Conservation (phyloP, 2,329 filamentous ascomycete genomes). For the Blastomyces parvus region DNA sequence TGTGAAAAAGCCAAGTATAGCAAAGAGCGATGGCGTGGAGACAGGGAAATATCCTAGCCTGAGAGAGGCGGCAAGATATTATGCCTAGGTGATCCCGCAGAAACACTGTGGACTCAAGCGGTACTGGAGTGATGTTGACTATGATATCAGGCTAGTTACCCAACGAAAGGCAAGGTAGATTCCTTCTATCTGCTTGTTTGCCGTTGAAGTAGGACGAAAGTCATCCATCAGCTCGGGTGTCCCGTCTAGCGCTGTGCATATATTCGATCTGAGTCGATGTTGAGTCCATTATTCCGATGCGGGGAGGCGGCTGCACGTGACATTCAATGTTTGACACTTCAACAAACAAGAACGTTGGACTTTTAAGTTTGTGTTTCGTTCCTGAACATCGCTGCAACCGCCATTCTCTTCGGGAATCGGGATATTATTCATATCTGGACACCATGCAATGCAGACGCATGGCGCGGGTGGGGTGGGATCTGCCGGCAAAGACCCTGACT, state of each 20-base stretch:
- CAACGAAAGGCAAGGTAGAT: not conserved
- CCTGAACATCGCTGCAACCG: not conserved
- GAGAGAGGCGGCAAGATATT: not conserved
- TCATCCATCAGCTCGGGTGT: not conserved
- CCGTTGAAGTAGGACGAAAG: too few relatives aligned
- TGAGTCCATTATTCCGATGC: too few relatives aligned
- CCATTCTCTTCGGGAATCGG: not conserved
- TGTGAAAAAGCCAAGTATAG: not conserved
- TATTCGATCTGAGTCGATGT: too few relatives aligned
- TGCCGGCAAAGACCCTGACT: not conserved
- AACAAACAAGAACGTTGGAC: too few relatives aligned
- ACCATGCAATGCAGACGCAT: not conserved
- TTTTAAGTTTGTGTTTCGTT: not conserved
- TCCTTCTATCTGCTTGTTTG: not conserved
- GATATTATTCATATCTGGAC: not conserved
- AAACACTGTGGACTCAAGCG: not conserved
- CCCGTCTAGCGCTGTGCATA: too few relatives aligned
- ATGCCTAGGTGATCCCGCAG: not conserved
- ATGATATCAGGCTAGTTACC: not conserved
- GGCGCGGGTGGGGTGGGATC: not conserved
- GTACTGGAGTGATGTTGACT: not conserved
- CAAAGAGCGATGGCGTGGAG: not conserved
- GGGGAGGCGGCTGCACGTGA: too few relatives aligned
- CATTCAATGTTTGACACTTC: too few relatives aligned
- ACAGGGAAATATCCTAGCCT: not conserved